These are phyloP conservation scores for Phytophthora boehmeriae DNA, from an alignment of 352 stramenopile species.

Conservation along the genomic window DNA sequence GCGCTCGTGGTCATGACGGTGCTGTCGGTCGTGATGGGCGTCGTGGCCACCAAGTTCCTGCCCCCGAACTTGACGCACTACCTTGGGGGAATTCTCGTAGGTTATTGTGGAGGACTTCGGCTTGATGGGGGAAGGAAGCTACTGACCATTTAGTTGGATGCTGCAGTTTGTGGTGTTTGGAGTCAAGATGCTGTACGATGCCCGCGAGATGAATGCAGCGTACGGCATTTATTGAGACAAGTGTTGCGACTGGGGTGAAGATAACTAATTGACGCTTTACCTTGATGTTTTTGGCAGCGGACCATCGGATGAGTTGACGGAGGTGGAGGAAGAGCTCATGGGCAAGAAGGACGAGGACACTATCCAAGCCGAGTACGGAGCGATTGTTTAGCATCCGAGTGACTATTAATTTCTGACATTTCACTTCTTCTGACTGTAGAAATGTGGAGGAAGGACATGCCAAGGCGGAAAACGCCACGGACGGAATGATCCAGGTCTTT, in stretches of 20 bases:
- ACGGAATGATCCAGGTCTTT: constrained; percentile 89
- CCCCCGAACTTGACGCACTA: constrained; percentile 96
- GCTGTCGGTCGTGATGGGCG: constrained; percentile 97
- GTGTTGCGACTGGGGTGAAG: neutral
- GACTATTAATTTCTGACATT: too few relatives aligned
- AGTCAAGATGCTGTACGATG: constrained; percentile 92
- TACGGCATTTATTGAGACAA: constrained; percentile 29
- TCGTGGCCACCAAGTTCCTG: constrained; percentile 95
- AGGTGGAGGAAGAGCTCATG: constrained; percentile 87
- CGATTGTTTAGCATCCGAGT: too few relatives aligned
- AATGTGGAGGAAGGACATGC: constrained; percentile 33
- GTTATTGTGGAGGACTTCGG: constrained; percentile 14
- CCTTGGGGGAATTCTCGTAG: constrained; percentile 89
- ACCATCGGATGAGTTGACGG: constrained; percentile 78
- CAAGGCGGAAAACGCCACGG: constrained; percentile 31
- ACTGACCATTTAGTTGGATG: constrained; percentile 4
- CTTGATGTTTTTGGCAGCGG: constrained; percentile 38
- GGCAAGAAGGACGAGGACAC: constrained; percentile 79
- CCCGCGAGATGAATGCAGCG: constrained; percentile 80
- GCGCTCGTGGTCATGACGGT: constrained; percentile 98
- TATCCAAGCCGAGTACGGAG: constrained; percentile 50
- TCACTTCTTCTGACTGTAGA: constrained; percentile 8
- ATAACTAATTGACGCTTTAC: constrained; percentile 1
- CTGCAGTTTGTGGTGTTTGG: constrained; percentile 97
- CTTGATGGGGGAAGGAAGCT: neutral